phyloP scores from a whole-genome alignment of 2,329 filamentous ascomycete genomes.

The Apiospora saccharicola region DNA sequence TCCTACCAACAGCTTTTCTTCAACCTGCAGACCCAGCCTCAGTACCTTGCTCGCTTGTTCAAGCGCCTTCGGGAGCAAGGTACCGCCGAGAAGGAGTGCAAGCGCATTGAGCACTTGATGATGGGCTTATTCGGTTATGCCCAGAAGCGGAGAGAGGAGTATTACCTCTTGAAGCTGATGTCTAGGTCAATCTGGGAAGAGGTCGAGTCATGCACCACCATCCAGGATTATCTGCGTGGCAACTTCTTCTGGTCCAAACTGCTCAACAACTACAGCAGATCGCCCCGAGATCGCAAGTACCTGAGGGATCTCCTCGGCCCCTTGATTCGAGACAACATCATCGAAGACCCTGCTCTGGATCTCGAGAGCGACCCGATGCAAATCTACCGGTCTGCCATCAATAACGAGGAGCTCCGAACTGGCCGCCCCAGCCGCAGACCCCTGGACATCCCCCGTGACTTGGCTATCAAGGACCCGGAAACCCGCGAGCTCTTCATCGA shows the following conservation, averaged over 20 bases:
- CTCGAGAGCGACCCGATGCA: conserved; percentile 97
- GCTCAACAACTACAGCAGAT: conserved; percentile 85
- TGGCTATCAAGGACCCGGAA: conserved; percentile 95
- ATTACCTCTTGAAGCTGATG: conserved; percentile 91
- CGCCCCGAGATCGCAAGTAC: conserved; percentile 91
- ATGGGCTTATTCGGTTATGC: conserved; percentile 98
- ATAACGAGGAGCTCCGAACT: conserved; percentile 95
- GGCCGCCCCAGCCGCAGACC: conserved; percentile 82
- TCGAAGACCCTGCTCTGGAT: conserved; percentile 89
- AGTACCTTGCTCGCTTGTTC: conserved; percentile 91
- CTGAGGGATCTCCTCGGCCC: conserved; percentile 85
- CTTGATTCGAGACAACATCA: conserved; percentile 87
- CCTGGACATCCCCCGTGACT: conserved; percentile 85
- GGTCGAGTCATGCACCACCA: conserved; percentile 72
- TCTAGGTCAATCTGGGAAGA: conserved; percentile 85
- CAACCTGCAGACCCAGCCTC: conserved; percentile 92
- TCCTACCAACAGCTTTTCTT: conserved; percentile 99
- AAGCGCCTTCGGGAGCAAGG: conserved; percentile 82
- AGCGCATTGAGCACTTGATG: conserved; percentile 89
- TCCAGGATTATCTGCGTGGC: conserved; percentile 87
- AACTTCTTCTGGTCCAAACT: conserved; percentile 95
- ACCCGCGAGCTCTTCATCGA: conserved; percentile 93
- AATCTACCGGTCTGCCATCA: conserved; percentile 94
- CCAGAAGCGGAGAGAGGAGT: conserved; percentile 95
- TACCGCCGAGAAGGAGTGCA: conserved; percentile 89